These are phyloP conservation scores for Podila minutissima DNA, from an alignment of 192 early-diverging fungal genomes.

Conservation along the genomic window DNA sequence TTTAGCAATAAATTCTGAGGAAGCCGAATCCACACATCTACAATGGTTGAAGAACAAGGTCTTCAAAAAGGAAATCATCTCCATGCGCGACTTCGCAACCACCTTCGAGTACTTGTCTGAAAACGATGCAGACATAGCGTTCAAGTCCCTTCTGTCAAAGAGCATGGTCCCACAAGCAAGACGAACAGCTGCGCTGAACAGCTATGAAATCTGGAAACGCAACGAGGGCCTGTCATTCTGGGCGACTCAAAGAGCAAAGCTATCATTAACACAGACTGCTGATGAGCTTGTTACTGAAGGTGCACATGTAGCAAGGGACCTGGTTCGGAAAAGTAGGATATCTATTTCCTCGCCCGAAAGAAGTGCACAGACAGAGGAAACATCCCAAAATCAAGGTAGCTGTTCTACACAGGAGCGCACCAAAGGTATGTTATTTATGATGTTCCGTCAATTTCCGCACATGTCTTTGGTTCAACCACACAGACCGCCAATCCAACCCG, in stretches of 20 bases:
- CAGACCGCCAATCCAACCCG: too few relatives aligned
- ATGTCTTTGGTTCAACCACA: too few relatives aligned
- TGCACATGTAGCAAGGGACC: slow-evolving; percentile 4
- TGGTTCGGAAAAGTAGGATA: slow-evolving; percentile 7
- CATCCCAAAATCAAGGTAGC: not conserved
- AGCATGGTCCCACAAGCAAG: slow-evolving; percentile 1
- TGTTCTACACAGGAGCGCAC: too few relatives aligned
- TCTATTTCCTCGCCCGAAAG: not conserved
- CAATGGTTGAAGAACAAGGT: slow-evolving; percentile 7
- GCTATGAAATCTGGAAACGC: slow-evolving; percentile 12
- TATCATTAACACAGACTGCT: slow-evolving; percentile 15
- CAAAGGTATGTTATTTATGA: too few relatives aligned
- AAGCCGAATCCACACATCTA: not conserved
- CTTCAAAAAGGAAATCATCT: not conserved
- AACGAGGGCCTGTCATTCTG: slow-evolving; percentile 18
- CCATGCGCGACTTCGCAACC: slow-evolving; percentile 12
- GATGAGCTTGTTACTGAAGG: slow-evolving; percentile 15
- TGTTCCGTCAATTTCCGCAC: too few relatives aligned
- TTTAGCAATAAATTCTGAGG: slow-evolving; percentile 9
- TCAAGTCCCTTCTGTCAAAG: slow-evolving; percentile 2
- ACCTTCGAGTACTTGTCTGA: slow-evolving; percentile 4
- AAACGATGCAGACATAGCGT: slow-evolving; percentile 4
- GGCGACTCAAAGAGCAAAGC: not conserved
- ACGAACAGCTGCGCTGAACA: not conserved
- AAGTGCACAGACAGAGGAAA: not conserved